Evolutionary conservation across 208 protist species (phyloP), one percentile per base, ranked within the genome.

Genomic region (Acanthamoeba royreba): DNA sequence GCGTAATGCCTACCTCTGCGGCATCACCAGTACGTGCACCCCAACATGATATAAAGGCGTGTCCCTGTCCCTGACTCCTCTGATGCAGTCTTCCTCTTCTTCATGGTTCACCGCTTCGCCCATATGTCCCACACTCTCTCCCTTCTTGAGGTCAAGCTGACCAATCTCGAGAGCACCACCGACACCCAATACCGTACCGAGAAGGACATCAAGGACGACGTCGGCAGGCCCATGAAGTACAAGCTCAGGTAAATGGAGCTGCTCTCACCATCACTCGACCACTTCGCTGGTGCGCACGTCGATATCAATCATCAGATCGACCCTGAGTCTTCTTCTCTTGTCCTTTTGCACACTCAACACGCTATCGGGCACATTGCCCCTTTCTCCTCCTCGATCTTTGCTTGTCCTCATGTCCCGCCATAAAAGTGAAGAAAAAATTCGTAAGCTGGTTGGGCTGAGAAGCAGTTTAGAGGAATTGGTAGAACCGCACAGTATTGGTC

Each of bases 241-340:
- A 87, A 87, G 77, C 40, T 87, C 47, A 77, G 63, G 63, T 77
- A 77, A 77, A 77, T n/a, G n/a, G n/a, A n/a, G n/a, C n/a, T n/a
- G n/a, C n/a, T n/a, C n/a, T n/a, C n/a, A n/a, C n/a, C n/a, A n/a
- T n/a, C n/a, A n/a, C n/a, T n/a, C n/a, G n/a, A n/a, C n/a, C n/a
- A n/a, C n/a, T n/a, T n/a, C n/a, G n/a, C n/a, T n/a, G n/a, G n/a
- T n/a, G n/a, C n/a, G n/a, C n/a, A n/a, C n/a, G n/a, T n/a, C n/a
- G n/a, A n/a, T n/a, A n/a, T n/a, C n/a, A n/a, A n/a, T n/a, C n/a
- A n/a, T n/a, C n/a, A n/a, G n/a, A n/a, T n/a, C n/a, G n/a, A n/a
- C n/a, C n/a, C n/a, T n/a, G n/a, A n/a, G n/a, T n/a, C n/a, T n/a
- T n/a, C n/a, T n/a, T n/a, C n/a, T n/a, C n/a, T n/a, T n/a, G n/a